Evolutionary conservation across 1,139 yeast species (phyloP).

Genomic region (Sugiyamaella sp.): DNA sequence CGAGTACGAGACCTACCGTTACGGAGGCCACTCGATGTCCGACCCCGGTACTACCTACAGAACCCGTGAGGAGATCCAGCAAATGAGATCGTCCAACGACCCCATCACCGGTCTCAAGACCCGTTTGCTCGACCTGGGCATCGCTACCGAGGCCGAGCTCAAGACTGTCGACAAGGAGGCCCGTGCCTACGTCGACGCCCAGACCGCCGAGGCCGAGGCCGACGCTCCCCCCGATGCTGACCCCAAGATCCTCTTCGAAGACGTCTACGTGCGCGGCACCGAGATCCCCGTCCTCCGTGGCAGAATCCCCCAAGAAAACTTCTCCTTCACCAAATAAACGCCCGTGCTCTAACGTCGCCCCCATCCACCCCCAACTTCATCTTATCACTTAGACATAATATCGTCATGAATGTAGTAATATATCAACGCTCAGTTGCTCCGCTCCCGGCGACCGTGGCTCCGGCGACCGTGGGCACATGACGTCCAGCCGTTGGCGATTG

Average conservation of each 20-base stretch:
- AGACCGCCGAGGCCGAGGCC: slow-evolving; percentile 90
- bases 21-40: slow-evolving; percentile 99
- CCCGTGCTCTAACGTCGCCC: neutral
- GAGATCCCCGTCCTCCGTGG: slow-evolving; percentile 95
- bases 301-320: slow-evolving; percentile 83
- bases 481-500: neutral
- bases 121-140: slow-evolving; percentile 74
- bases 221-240: slow-evolving; percentile 95
- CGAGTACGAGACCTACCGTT: slow-evolving; percentile 98
- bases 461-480: neutral
- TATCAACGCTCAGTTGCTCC: slow-evolving; percentile 2
- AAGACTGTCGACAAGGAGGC: slow-evolving; percentile 94
- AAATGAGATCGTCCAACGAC: slow-evolving; percentile 98
- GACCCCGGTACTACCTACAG: slow-evolving; percentile 99
- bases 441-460: neutral
- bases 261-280: slow-evolving; percentile 92
- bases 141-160: slow-evolving; percentile 93
- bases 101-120: slow-evolving; percentile 96
- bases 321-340: slow-evolving; percentile 35
- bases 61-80: slow-evolving; percentile 99
- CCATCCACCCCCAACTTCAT: neutral
- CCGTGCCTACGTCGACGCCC: slow-evolving; percentile 92
- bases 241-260: slow-evolving; percentile 93
- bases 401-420: slow-evolving; percentile 8
- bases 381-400: neutral